These are phyloP conservation scores for Clonostachys rhizophaga DNA, from an alignment of 2,329 filamentous ascomycete species.

Conservation along the genomic window DNA sequence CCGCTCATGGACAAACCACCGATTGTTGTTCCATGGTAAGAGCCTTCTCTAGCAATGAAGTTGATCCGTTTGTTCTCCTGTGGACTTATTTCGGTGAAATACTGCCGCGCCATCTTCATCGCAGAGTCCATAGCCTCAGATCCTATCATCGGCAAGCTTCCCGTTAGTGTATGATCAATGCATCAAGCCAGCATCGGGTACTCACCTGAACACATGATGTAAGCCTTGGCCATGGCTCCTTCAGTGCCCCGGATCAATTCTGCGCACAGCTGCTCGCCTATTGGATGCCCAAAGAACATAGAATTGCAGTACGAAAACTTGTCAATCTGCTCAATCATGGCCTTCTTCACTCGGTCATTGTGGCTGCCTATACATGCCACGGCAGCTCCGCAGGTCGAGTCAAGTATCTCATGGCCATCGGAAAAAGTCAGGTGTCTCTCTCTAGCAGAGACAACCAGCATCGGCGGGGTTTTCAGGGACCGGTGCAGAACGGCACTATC, in stretches of 20 bases:
- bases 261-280: conserved; percentile 10
- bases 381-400: conserved; percentile 7
- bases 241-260: conserved; percentile 20
- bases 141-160: conserved; percentile 23
- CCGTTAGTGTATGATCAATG: not conserved
- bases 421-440: conserved; percentile 8
- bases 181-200: not conserved
- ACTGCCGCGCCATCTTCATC: conserved; percentile 40
- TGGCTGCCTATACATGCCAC: conserved; percentile 11
- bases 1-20: conserved; percentile 61
- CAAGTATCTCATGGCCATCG: conserved; percentile 5
- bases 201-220: conserved; percentile 26
- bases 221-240: conserved; percentile 23
- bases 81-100: conserved; percentile 29
- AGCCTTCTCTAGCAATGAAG: conserved; percentile 64
- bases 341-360: conserved; percentile 9
- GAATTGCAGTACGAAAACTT: conserved; percentile 10
- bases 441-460: conserved; percentile 6
- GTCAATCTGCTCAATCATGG: conserved; percentile 11
- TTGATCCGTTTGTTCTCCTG: conserved; percentile 50
- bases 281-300: conserved; percentile 13
- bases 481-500: conserved; percentile 8
- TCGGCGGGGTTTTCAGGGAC: conserved; percentile 4
- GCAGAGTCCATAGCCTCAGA: conserved; percentile 43
- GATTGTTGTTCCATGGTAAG: conserved; percentile 70